A percentile compares a stretch with the other conserved stretches of the same genome.
These are phyloP conservation scores for Berkeleyomyces basicola DNA, from an alignment of 2,329 filamentous ascomycete species.

Conservation along the genomic window DNA sequence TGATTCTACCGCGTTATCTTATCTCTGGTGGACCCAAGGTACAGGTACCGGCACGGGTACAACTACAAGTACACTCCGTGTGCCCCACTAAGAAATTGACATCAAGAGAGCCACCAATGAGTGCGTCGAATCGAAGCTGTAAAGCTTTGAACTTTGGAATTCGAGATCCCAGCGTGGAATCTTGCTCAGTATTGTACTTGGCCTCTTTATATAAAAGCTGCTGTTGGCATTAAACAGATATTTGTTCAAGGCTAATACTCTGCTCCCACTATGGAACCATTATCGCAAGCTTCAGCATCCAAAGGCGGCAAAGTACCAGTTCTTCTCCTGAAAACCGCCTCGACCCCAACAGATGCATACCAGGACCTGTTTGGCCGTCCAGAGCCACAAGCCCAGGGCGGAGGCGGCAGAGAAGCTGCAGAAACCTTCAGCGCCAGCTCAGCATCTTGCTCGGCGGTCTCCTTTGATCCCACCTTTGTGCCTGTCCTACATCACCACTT, in stretches of 20 bases:
- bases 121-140: neutral
- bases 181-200: neutral
- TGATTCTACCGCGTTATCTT: slow-evolving; percentile 1
- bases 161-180: neutral
- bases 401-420: neutral
- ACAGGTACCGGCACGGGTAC: neutral
- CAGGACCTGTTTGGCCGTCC: slow-evolving; percentile 43
- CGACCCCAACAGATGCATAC: slow-evolving; percentile 54
- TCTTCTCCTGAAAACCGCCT: slow-evolving; percentile 63
- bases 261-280: neutral
- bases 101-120: neutral
- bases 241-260: neutral
- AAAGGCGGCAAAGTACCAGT: slow-evolving; percentile 32
- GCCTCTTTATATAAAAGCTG: neutral
- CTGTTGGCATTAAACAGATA: neutral
- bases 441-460: neutral
- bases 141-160: neutral
- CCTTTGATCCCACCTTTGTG: slow-evolving; percentile 52
- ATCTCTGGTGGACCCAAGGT: neutral
- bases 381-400: slow-evolving; percentile 16
- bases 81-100: neutral
- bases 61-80: neutral
- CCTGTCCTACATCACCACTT: slow-evolving; percentile 62
- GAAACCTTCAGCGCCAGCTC: too few relatives aligned
- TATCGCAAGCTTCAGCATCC: neutral